These are phyloP conservation scores for Umbelopsis isabellina DNA, from an alignment of 192 early-diverging fungal genomes.

Conservation along the genomic window DNA sequence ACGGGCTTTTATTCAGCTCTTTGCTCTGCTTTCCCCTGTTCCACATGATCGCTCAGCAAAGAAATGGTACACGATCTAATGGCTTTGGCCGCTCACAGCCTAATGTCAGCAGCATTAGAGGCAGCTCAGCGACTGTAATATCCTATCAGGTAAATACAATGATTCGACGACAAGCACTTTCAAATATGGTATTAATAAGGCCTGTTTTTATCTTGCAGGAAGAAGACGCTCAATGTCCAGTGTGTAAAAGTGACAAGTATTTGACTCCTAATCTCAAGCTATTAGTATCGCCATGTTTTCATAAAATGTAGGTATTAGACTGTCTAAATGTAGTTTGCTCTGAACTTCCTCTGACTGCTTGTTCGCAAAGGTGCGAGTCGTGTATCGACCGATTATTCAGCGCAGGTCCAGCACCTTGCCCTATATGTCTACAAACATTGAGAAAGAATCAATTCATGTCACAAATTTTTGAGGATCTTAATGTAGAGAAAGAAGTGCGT, in stretches of 20 bases:
- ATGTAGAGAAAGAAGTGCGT: slow-evolving; percentile 92
- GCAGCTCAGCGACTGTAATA: neutral
- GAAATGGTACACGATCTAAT: slow-evolving; percentile 3
- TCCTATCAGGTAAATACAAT: neutral
- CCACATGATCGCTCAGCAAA: slow-evolving; percentile 22
- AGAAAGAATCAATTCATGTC: slow-evolving; percentile 83
- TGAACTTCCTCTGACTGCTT: neutral
- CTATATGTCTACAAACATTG: slow-evolving; percentile 80
- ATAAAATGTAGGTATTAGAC: slow-evolving; percentile 74
- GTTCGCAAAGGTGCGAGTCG: slow-evolving; percentile 74
- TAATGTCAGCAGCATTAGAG: neutral
- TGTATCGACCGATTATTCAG: slow-evolving; percentile 88
- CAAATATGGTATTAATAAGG: neutral
- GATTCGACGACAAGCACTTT: neutral
- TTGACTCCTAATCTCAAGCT: slow-evolving; percentile 86
- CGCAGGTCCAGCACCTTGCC: slow-evolving; percentile 89
- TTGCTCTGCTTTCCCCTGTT: neutral
- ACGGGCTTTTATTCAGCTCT: neutral
- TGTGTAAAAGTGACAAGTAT: slow-evolving; percentile 86
- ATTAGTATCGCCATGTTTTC: slow-evolving; percentile 92
- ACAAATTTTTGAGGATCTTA: slow-evolving; percentile 93
- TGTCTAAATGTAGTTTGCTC: neutral
- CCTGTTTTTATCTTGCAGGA: slow-evolving; percentile 20
- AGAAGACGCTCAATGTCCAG: slow-evolving; percentile 63
- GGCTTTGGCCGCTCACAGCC: slow-evolving; percentile 10